Evolutionary conservation across 352 stramenopile species (phyloP), one percentile per base, ranked within the genome.

Genomic region (Blastocystis sp.): DNA sequence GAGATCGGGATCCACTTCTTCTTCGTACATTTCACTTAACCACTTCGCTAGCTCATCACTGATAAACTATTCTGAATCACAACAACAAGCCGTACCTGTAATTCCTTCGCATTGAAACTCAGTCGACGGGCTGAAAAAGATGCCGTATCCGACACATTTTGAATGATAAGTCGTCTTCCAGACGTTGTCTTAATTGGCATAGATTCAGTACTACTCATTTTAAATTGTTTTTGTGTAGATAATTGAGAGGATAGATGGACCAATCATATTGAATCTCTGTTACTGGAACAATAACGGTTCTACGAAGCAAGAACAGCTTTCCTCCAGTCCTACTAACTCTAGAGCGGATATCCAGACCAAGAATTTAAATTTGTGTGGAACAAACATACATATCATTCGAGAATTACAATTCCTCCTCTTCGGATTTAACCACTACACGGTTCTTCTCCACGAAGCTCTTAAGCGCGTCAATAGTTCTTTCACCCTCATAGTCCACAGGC

Each of bases 381-480:
- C 50, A 85, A 85, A 85, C 73, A 85, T 30, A 43, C 26, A 24
- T 43, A 47, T 50, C 70, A 88, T 41, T 16, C 24, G 18, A 39
- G n/a, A 62, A 34, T 90, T 79, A 90, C 65, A 90, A 55, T 50
- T 90, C 82, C 68, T 90, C 79, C 34, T 39, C 37, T 2, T 41
- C 20, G 26, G 69, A 53, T 45, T 91, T 85, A 20, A 68, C 90
- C n/a, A 24, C 90, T 34, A 76, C 85, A 37, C 65, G 62, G 91
- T 92, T 91, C 70, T 90, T 70, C 64, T 92, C 70, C 37, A 92
- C 90, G 90, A 92, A 92, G 9, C 68, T 39, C 66, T 90, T 90
- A 20, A 92, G 90, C 68, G 63, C 87, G 24, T 91, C 90, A 6
- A 87, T 26, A 24, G 76, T 82, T 53, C 91, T 87, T n/a, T 69